Base-by-base conservation (phyloP, 176 grass and related monocot genomes). In the Oryza meridionalis region DNA sequence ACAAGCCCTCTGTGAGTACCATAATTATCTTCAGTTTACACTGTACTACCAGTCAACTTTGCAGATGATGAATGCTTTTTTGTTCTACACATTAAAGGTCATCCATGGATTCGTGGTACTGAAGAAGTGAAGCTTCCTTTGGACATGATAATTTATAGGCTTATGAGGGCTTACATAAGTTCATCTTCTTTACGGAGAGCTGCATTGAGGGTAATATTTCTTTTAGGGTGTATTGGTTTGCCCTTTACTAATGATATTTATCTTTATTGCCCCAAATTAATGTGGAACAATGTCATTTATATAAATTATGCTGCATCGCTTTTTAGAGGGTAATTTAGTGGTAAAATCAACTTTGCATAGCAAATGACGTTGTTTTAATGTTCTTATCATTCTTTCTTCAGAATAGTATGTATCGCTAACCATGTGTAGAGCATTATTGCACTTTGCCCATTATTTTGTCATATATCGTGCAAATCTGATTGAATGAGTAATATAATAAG, bases 1-100 rank as follows among this genome's bases (percentile, higher is more conserved):
- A 67, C 95, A 97, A 86, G 95, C 95, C 69, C 90, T 97, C 12
- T 87, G 92, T 97, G 88, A 69, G 84, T 86, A 85, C 68, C 37
- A 22, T 59, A 17, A 43, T 67, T 69, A 62, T 88, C 29, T 78
- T 46, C 37, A 19, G 27, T 79, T 37, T 73, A 73, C 58, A 55
- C 68, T 45, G 3, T 33, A 84, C 11, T 58, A 21, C 47, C 17
- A 58, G 17, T 80, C 11, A 26, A 61, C 13, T 35, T 74, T 80
- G 11, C 46, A 68, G 62, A 66, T 73, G 59, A 37, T 70, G 38
- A 40, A 32, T 82, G 27, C 44, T 42, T 11, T 77, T 66, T 86
- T 61, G 31, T 25, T 25, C 19, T 68, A 45, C 78, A 31, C 50
- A 44, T 84, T 59, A 22, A 77, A 94, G 89, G 92, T 15, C 92